phyloP scores from a whole-genome alignment of 75 land plant species.

The Ceratopteris richardii region DNA sequence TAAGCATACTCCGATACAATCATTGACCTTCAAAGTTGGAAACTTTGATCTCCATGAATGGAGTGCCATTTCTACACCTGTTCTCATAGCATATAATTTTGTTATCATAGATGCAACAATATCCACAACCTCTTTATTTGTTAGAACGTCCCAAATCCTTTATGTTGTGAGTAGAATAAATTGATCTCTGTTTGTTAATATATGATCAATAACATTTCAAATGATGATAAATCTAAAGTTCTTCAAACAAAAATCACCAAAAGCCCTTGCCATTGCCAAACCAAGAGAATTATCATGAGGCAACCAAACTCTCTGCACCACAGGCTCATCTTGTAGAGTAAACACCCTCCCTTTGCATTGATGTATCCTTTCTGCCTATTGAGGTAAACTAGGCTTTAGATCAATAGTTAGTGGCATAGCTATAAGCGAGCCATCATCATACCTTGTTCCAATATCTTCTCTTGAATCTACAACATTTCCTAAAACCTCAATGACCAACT shows the following conservation, averaged over 20 bases:
- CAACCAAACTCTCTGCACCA: slow-evolving; percentile 51
- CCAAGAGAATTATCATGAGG: slow-evolving; percentile 56
- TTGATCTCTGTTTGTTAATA: slow-evolving; percentile 41
- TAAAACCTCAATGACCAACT: slow-evolving; percentile 71
- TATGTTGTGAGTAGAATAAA: slow-evolving; percentile 53
- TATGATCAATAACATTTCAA: slow-evolving; percentile 35
- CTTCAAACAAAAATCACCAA: slow-evolving; percentile 67
- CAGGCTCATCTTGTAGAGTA: slow-evolving; percentile 46
- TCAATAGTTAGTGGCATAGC: slow-evolving; percentile 88
- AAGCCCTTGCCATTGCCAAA: slow-evolving; percentile 71
- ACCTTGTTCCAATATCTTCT: slow-evolving; percentile 70
- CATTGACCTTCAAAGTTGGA: slow-evolving; percentile 53
- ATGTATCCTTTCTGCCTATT: slow-evolving; percentile 50
- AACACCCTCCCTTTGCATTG: slow-evolving; percentile 52
- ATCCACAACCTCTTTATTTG: slow-evolving; percentile 44
- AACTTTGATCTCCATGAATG: slow-evolving; percentile 42
- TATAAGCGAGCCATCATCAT: slow-evolving; percentile 36
- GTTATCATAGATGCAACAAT: slow-evolving; percentile 41
- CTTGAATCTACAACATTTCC: slow-evolving; percentile 94
- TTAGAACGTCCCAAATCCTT: slow-evolving; percentile 71
- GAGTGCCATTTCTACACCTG: slow-evolving; percentile 36
- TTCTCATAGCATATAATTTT: slow-evolving; percentile 34
- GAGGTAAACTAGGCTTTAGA: slow-evolving; percentile 84
- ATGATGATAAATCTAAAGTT: slow-evolving; percentile 54
- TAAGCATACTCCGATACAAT: slow-evolving; percentile 57